These are phyloP conservation scores for Candida vartiovaarae DNA, from an alignment of 805 yeast species.

Conservation along the genomic window DNA sequence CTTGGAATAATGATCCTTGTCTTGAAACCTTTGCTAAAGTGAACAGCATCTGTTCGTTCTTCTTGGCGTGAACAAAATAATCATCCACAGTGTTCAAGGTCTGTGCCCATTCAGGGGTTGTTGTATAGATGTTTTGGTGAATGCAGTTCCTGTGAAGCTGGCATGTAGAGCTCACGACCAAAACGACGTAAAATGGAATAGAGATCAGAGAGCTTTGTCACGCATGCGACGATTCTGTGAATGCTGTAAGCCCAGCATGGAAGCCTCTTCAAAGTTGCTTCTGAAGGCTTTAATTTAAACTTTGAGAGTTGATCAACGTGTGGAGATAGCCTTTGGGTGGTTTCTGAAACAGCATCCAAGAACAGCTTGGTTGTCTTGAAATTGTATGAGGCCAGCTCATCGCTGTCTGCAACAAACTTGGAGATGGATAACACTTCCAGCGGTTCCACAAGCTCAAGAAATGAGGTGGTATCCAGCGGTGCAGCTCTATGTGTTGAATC, in stretches of 20 bases:
- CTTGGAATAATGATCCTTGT: conserved; percentile 28
- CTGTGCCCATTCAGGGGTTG: conserved; percentile 22
- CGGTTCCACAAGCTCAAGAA: conserved; percentile 28
- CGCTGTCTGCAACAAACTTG: conserved; percentile 22
- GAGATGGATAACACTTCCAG: conserved; percentile 29
- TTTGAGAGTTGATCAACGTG: conserved; percentile 23
- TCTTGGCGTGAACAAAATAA: conserved; percentile 30
- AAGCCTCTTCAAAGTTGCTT: conserved; percentile 22
- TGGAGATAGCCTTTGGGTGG: conserved; percentile 12
- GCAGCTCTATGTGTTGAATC: conserved; percentile 24
- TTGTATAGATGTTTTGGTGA: conserved; percentile 31
- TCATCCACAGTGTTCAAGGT: conserved; percentile 29
- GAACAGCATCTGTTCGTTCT: conserved; percentile 37
- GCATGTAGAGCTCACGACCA: conserved; percentile 35
- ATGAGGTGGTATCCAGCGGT: conserved; percentile 21
- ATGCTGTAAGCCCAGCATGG: conserved; percentile 34
- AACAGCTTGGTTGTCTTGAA: conserved; percentile 25
- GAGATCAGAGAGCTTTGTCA: conserved; percentile 33
- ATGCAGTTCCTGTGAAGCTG: conserved; percentile 31
- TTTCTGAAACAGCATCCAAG: conserved; percentile 18
- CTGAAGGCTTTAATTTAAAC: conserved; percentile 18
- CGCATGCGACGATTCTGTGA: conserved; percentile 38
- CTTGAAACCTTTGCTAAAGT: conserved; percentile 35
- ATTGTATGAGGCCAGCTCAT: conserved; percentile 21
- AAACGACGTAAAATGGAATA: conserved; percentile 33